phyloP scores from a whole-genome alignment of 1,139 yeast genomes.

The Lodderomyces elongisporus region DNA sequence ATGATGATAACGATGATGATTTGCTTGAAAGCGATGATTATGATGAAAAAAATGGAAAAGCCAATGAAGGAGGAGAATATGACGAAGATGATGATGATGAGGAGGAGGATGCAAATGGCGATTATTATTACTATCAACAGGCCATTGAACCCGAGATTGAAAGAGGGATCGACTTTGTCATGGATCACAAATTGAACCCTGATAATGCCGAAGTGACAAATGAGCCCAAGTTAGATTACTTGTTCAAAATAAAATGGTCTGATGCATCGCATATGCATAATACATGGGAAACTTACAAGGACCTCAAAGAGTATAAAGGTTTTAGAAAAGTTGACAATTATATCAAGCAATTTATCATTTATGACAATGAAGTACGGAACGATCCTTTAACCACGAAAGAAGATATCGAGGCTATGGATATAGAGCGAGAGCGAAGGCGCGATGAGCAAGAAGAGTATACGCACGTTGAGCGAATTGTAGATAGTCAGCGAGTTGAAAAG shows the following conservation, averaged over 20 bases:
- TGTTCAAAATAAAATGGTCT: conserved; percentile 80
- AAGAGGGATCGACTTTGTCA: conserved; percentile 45
- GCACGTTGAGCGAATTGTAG: conserved; percentile 84
- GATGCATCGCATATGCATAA: conserved; percentile 88
- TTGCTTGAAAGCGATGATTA: conserved; percentile 54
- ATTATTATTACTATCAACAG: conserved; percentile 38
- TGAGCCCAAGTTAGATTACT: conserved; percentile 56
- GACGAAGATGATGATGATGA: conserved; percentile 22
- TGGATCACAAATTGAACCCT: conserved; percentile 46
- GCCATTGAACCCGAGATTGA: conserved; percentile 35
- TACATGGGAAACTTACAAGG: conserved; percentile 80
- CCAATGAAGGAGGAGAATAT: background rate
- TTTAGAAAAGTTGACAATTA: conserved; percentile 85
- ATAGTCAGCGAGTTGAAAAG: conserved; percentile 65
- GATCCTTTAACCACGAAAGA: conserved; percentile 84
- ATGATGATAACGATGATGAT: conserved; percentile 58
- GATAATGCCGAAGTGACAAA: conserved; percentile 36
- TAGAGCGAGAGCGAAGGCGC: conserved; percentile 77
- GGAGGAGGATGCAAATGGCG: conserved; percentile 25
- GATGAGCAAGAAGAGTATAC: conserved; percentile 84
- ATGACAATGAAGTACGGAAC: conserved; percentile 68
- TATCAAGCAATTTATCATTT: conserved; percentile 67
- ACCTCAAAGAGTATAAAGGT: conserved; percentile 60
- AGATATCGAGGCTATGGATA: conserved; percentile 88
- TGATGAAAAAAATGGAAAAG: too few species aligned